Evolutionary conservation across 352 stramenopile genomes (phyloP), one percentile per base, ranked within the genome.

Genomic region (Discostella stelligera): DNA sequence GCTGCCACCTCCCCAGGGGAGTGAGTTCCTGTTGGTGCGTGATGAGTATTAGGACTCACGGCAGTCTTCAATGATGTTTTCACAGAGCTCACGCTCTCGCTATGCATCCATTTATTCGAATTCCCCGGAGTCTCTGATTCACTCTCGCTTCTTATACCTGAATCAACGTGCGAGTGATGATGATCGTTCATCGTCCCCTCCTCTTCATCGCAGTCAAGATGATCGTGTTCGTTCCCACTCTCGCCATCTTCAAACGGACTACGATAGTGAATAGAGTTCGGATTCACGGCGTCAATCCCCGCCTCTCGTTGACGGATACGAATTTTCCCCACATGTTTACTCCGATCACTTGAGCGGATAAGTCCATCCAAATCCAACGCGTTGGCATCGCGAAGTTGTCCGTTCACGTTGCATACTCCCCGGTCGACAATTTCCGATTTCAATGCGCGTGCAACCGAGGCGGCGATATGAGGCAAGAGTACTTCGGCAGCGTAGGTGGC

Each of bases 401-500:
- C 86, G 77, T 92, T 92, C 5, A 92, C 84, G 30, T 84, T 71
- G 53, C 82, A 90, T 0, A 89, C 79, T 8, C 86, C 86, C 14
- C 81, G 55, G 66, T 86, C 80, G 32, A 92, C 84, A 74, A 90
- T 89, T 52, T 83, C 75, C 44, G 79, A 89, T 30, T 81, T 77
- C 20, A 92, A 55, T 11, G 82, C 82, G n/a, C 80, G 63, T n/a
- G 84, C 77, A 32, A 92, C 76, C 20, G 55, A 78, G 1, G 82
- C 84, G 14, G 82, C 79, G 75, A 92, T 82, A 61, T 90, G 84
- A 16, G 86, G 86, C 7, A 90, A 62, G 0, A 92, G 59, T 10
- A 90, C 82, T 66, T 90, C 82, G 7, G 86, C 89, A 11, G 84
- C 86, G 71, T 92, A 92, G 39, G 82, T 87, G 30, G 86, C 86